Conservation (phyloP, 306 rosid species). For the Gastrolobium villosum region DNA sequence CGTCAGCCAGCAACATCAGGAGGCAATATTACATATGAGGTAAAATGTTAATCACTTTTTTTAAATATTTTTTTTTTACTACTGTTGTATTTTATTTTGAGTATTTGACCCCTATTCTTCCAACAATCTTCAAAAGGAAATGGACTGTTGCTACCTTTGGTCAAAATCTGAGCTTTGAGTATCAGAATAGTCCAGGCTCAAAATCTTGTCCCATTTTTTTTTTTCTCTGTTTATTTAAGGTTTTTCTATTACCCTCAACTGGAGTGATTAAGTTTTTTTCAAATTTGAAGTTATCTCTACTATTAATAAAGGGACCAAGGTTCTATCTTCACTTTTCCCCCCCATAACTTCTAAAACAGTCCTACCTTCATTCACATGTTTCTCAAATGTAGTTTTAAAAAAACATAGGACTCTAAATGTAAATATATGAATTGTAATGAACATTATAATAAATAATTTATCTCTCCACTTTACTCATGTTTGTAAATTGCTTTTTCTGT, state of each 20-base stretch:
- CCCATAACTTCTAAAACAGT: neutral
- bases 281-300: slow-evolving; percentile 19
- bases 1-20: slow-evolving; percentile 92
- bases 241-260: neutral
- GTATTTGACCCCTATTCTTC: slow-evolving; percentile 42
- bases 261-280: slow-evolving; percentile 8
- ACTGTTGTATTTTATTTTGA: slow-evolving; percentile 9
- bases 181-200: slow-evolving; percentile 3
- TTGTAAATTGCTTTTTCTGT: neutral
- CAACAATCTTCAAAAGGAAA: slow-evolving; percentile 25
- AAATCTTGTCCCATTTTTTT: slow-evolving; percentile 29
- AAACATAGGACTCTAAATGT: neutral
- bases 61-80: neutral
- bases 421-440: slow-evolving; percentile 2
- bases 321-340: neutral
- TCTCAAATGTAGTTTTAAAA: neutral
- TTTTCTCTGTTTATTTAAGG: neutral
- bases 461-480: neutral
- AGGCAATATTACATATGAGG: slow-evolving; percentile 90
- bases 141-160: slow-evolving; percentile 1
- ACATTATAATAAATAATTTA: neutral
- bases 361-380: slow-evolving; percentile 10
- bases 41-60: slow-evolving; percentile 42
- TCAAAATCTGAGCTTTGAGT: slow-evolving; percentile 30
- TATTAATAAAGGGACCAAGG: neutral